Percentiles rank a stretch among this genome's conserved stretches.
Conservation (phyloP, 2,329 filamentous ascomycete species). For the Diaporthe batatas region DNA sequence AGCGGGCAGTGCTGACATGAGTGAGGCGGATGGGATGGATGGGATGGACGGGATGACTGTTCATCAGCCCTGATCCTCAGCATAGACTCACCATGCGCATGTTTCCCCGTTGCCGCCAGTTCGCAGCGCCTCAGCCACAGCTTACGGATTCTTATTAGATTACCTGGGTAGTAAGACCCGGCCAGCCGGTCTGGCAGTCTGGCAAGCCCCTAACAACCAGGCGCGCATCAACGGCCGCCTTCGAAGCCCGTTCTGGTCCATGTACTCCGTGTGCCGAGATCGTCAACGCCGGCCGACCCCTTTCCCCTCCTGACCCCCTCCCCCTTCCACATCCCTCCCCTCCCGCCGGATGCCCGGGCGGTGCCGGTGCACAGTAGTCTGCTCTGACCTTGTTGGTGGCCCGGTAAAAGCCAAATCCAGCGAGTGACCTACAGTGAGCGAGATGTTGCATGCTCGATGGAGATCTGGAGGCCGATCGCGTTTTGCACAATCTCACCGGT, state of each 20-base stretch:
- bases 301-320: conserved; percentile 1
- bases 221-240: conserved; percentile 19
- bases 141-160: conserved; percentile 25
- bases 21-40: background rate
- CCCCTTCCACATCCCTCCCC: background rate
- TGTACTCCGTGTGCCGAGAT: conserved; percentile 25
- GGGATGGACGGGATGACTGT: background rate
- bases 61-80: conserved; percentile 20
- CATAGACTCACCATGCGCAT: background rate
- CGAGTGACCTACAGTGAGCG: conserved; percentile 22
- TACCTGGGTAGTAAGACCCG: conserved; percentile 4
- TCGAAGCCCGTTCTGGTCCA: conserved; percentile 28
- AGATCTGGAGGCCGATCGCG: conserved; percentile 35
- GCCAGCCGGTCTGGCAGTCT: conserved; percentile 28
- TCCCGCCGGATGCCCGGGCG: background rate
- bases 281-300: conserved; percentile 28
- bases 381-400: conserved; percentile 3
- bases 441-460: conserved; percentile 28
- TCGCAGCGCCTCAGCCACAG: conserved; percentile 27
- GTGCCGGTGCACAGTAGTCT: background rate
- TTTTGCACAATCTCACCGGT: conserved; percentile 35
- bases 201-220: conserved; percentile 6
- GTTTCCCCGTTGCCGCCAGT: conserved; percentile 4
- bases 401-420: background rate
- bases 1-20: conserved; percentile 11